Evolutionary conservation across 176 grass and related monocot genomes (phyloP).

Genomic region (Aegilops umbellulata): DNA sequence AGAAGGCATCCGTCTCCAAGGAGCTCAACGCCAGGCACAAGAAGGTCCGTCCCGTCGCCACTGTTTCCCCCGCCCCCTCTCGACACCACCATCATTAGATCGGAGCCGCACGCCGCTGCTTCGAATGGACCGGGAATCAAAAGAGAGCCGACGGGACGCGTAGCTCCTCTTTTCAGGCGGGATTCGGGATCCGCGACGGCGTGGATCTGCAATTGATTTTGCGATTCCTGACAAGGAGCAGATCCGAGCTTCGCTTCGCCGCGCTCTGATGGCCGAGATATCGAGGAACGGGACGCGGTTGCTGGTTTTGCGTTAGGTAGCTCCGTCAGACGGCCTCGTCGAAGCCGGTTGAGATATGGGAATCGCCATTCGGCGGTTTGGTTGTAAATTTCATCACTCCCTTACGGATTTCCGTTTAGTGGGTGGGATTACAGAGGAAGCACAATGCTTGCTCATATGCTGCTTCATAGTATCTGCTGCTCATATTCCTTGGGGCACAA

Average conservation of each 20-base stretch:
- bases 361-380: neutral
- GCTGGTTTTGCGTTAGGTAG: neutral
- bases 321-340: neutral
- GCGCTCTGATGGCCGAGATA: neutral
- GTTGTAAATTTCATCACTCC: neutral
- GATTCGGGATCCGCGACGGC: slow-evolving; percentile 33
- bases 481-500: neutral
- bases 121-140: neutral
- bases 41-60: slow-evolving; percentile 44
- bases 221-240: neutral
- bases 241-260: slow-evolving; percentile 29
- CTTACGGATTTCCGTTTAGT: neutral
- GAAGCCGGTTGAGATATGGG: neutral
- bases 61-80: neutral
- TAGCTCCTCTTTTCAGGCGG: neutral
- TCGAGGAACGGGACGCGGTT: neutral
- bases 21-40: slow-evolving; percentile 97
- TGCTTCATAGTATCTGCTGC: neutral
- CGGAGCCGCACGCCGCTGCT: neutral
- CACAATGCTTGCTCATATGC: neutral
- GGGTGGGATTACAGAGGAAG: neutral
- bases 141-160: neutral
- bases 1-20: slow-evolving; percentile 91
- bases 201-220: neutral
- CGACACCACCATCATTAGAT: slow-evolving; percentile 14